Evolutionary conservation across 2,329 filamentous ascomycete genomes (phyloP), one percentile per base, ranked within the genome.

Genomic region (Verruconis gallopava): DNA sequence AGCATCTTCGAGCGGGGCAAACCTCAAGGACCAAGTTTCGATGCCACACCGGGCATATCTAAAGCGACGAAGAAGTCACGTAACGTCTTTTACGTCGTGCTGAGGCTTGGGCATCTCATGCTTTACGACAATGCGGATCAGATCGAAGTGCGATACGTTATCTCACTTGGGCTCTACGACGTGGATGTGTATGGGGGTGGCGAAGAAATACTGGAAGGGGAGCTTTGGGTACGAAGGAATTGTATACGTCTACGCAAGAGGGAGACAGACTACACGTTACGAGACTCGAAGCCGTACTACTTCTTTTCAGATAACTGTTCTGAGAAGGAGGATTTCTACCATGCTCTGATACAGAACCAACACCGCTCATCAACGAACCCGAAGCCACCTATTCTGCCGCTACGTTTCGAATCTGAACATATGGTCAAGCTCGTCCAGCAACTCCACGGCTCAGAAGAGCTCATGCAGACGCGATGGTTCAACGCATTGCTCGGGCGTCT

Each of bases 241-340:
- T 86, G 88, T 40, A 78, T 95, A 42, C 79, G 84, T 50, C 68
- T 95, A 21, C 74, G 76, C n/a, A 73, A 85, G 50, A 80, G 74
- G 53, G 68, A 72, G 21, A 66, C 66, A 19, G 63, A 65, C 19
- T 75, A 79, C 22, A 51, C 69, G 20, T 64, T 69, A 2, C 70
- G 73, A 3, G 75, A 79, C 48, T 79, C 84, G 4, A 88, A 84
- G 50, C 86, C 91, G 0, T 96, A 95, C 63, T 96, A 79, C 55
- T 68, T 98, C 3, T 98, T 96, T 60, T 93, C 85, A 0, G 86
- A 96, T 50, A 94, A 93, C 54, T 85, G 85, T 57, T 94, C 88
- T 0, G 85, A 91, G 37, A 98, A 98, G 60, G 91, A 98, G 60
- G 91, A 98, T 57, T 96, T 98, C 62, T 98, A 98, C 59, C 89